Evolutionary conservation across 345 rosid genomes (phyloP), one percentile per base, ranked within the genome.

Genomic region (Laguncularia racemosa): DNA sequence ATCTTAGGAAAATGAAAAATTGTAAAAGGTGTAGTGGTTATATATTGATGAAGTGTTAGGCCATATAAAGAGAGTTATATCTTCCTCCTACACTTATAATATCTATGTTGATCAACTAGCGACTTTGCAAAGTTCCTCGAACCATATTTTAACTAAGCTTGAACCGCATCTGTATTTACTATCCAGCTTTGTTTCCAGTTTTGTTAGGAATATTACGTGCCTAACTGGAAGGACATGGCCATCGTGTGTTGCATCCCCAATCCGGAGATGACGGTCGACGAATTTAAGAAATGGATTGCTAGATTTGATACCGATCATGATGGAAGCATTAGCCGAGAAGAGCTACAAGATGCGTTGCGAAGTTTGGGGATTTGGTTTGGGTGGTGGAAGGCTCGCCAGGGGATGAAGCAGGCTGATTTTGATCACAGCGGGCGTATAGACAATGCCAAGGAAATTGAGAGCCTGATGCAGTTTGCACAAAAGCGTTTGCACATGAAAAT

Each of bases 341-440:
- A 74, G 53, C 67, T 70, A 26, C 43, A 53, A 21, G 73, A 70
- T 5, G 67, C 73, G 6, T 57, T 74, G n/a, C 56, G 44, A 2
- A 61, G 73, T 59, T 47, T 67, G 46, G 44, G 61, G 14, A 16
- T 53, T 1, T 58, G 73, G 75, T 74, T 63, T 21, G 48, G 56
- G 3, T 56, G 75, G 72, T 74, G 78, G 72, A 67, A 74, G 66
- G 67, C 72, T 44, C 72, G 64, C 2, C 75, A 57, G 28, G 79
- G 49, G 2, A 63, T 70, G 61, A 74, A 74, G 60, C 67, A 48
- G 38, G 70, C 55, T 8, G 72, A 70, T n/a, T 11, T 23, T n/a
- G 56, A 70, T 17, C 56, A 52, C 10, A 52, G 63, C 33, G 76
- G 73, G 20, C 68, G 18, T 14, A 61, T 75, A 12, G 70, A 71